Conservation (phyloP, 2,329 filamentous ascomycete species). For the Fusarium buharicum region DNA sequence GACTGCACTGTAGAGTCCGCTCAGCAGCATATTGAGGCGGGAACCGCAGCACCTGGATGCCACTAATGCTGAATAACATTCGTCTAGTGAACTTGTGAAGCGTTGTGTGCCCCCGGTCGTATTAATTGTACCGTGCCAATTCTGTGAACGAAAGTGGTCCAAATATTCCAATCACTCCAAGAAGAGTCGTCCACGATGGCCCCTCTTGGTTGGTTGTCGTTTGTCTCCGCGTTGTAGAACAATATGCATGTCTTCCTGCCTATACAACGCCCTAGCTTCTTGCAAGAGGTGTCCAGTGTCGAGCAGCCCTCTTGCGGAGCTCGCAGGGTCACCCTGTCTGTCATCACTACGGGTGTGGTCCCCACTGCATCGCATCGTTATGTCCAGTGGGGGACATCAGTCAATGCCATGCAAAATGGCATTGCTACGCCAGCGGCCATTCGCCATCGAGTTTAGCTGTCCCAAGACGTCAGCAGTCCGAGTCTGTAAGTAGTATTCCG, state of each 20-base stretch:
- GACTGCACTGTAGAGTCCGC: constrained; percentile 9
- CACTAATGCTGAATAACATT: constrained; percentile 30
- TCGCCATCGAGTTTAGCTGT: constrained; percentile 45
- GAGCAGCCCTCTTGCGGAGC: constrained; percentile 36
- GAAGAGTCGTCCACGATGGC: neutral
- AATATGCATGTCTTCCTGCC: constrained; percentile 21
- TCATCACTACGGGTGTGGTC: constrained; percentile 39
- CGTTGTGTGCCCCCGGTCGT: constrained; percentile 10
- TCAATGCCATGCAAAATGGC: constrained; percentile 46
- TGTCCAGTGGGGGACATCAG: constrained; percentile 40
- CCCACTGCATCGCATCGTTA: constrained; percentile 42
- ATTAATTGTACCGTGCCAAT: constrained; percentile 5
- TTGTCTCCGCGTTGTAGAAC: constrained; percentile 5
- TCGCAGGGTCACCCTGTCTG: constrained; percentile 46
- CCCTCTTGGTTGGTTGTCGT: neutral
- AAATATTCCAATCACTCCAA: neutral
- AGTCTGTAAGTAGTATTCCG: constrained; percentile 32
- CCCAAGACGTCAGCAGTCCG: constrained; percentile 44
- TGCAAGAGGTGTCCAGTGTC: constrained; percentile 21
- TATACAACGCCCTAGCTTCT: constrained; percentile 14
- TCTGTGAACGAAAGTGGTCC: neutral
- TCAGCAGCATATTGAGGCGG: constrained; percentile 26
- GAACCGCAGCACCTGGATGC: constrained; percentile 20
- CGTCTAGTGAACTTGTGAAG: constrained; percentile 22
- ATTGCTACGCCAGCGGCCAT: constrained; percentile 46